phyloP scores from a whole-genome alignment of 495 filamentous ascomycete species.

The Aspergillus baeticus region DNA sequence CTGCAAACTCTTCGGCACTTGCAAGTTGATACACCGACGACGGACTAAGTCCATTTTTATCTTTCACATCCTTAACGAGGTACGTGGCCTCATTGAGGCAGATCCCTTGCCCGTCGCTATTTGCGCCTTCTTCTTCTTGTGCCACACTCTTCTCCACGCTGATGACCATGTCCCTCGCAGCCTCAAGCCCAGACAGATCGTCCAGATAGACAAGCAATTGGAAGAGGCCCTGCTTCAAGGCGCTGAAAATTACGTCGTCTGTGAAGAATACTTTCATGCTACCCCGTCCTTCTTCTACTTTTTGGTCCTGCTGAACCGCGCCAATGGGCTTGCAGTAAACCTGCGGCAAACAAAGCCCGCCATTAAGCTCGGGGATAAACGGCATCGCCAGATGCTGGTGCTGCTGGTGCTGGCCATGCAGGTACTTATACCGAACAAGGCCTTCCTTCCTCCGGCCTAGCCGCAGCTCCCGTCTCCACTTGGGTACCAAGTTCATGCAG shows the following conservation, averaged over 20 bases:
- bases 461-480: too few species aligned
- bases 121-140: too few species aligned
- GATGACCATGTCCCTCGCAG: conserved; percentile 3
- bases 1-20: conserved; percentile 22
- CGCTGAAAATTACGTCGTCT: conserved; percentile 27
- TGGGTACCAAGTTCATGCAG: too few species aligned
- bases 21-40: conserved; percentile 19
- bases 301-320: too few species aligned
- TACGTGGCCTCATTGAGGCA: conserved; percentile 13
- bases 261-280: conserved; percentile 17
- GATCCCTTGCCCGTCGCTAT: too few species aligned
- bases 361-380: conserved; percentile 29
- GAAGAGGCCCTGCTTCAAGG: conserved; percentile 19
- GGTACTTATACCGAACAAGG: too few species aligned
- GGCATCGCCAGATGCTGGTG: conserved; percentile 33
- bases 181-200: conserved; percentile 2
- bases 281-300: not conserved
- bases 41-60: not conserved
- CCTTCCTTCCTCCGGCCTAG: too few species aligned
- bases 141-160: conserved; percentile 17
- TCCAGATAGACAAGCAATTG: conserved; percentile 27
- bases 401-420: too few species aligned
- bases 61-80: conserved; percentile 11
- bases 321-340: conserved; percentile 25
- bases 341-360: conserved; percentile 33